A percentile compares a stretch with the other conserved stretches of the same genome.
Evolutionary conservation across 106 monocot genomes (phyloP).

Genomic region (Dendrobium nobile): DNA sequence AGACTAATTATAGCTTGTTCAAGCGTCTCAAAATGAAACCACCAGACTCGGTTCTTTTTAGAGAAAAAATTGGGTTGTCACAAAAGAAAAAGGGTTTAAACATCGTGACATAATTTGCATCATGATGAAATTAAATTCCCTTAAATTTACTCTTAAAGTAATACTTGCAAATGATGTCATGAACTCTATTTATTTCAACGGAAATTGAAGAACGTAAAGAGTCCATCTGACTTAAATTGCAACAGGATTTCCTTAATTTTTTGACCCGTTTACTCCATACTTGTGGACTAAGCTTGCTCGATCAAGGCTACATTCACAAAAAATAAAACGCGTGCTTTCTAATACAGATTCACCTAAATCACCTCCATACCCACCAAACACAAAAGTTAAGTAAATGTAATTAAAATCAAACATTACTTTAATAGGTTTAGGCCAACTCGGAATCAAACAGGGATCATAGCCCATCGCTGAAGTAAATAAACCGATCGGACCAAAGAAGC

Average conservation of each 20-base stretch:
- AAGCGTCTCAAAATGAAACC: not conserved
- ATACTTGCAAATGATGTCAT: too few relatives aligned
- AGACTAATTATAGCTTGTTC: not conserved
- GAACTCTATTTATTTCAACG: too few relatives aligned
- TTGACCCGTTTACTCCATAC: not conserved
- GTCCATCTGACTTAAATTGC: too few relatives aligned
- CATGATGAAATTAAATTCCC: too few relatives aligned
- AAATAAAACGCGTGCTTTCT: not conserved
- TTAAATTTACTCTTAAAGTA: too few relatives aligned
- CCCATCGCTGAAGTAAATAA: slow-evolving; percentile 1
- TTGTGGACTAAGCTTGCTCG: not conserved
- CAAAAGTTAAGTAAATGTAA: not conserved
- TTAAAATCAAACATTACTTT: not conserved
- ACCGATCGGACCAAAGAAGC: slow-evolving; percentile 1
- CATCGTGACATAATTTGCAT: too few relatives aligned
- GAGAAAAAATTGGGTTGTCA: too few relatives aligned
- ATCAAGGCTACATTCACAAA: not conserved
- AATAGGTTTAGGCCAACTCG: not conserved
- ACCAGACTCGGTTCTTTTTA: not conserved
- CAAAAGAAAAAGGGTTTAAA: too few relatives aligned
- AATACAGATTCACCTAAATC: not conserved
- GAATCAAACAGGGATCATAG: not conserved
- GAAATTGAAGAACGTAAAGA: too few relatives aligned
- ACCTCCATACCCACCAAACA: not conserved
- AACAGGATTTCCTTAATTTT: not conserved